Evolutionary conservation across 2,329 filamentous ascomycete genomes (phyloP).

Genomic region (Verticillium zaregamsianum): DNA sequence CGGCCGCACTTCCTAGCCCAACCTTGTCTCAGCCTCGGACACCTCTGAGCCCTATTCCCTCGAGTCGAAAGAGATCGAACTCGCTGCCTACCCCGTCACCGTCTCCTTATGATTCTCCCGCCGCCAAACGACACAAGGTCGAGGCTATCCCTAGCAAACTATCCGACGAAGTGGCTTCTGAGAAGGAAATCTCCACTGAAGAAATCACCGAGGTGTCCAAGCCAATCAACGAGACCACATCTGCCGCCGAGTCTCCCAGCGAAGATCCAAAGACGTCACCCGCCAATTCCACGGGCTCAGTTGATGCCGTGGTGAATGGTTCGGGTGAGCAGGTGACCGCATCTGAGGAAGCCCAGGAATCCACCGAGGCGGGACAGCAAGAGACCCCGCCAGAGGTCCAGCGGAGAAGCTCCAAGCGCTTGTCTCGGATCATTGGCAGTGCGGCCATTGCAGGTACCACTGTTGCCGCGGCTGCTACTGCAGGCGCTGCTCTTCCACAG

Average conservation of each 20-base stretch:
- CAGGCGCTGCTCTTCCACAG: neutral
- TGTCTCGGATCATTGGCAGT: constrained; percentile 3
- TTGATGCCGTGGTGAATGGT: neutral
- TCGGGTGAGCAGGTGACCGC: neutral
- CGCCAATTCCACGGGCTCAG: neutral
- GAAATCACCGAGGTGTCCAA: neutral
- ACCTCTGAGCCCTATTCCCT: constrained; percentile 24
- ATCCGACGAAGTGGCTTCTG: constrained; percentile 2
- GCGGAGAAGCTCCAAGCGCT: constrained; percentile 10
- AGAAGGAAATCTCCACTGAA: constrained; percentile 10
- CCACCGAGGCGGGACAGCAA: neutral
- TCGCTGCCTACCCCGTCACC: constrained; percentile 41
- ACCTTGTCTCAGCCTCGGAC: constrained; percentile 29
- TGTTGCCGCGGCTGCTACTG: constrained; percentile 1
- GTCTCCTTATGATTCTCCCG: constrained; percentile 17
- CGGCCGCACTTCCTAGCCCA: constrained; percentile 24
- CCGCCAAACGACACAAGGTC: constrained; percentile 8
- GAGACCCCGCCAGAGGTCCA: constrained; percentile 7
- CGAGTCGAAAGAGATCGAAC: constrained; percentile 38
- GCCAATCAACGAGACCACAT: neutral
- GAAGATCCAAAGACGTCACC: neutral
- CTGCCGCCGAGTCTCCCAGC: neutral
- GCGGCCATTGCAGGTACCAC: constrained; percentile 1
- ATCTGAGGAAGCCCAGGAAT: neutral
- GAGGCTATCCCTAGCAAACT: constrained; percentile 1